Conservation (phyloP, 2,329 filamentous ascomycete genomes). For the Fonsecaea pedrosoi region DNA sequence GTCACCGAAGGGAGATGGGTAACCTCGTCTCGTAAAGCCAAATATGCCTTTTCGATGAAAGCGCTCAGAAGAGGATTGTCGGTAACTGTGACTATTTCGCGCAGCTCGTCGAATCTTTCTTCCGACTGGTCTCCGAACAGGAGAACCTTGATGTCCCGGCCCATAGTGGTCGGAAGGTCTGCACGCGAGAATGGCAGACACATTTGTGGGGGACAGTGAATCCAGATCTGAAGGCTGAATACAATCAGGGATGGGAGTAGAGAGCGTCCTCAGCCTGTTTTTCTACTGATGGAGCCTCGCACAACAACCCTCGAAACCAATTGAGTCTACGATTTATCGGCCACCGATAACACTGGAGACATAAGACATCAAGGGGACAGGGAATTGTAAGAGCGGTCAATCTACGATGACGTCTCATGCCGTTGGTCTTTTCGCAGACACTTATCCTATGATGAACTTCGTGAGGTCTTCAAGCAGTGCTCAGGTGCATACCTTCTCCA, state of each 20-base stretch:
- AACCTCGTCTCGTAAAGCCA: not conserved
- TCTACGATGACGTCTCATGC: constrained; percentile 1
- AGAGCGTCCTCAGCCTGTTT: not conserved
- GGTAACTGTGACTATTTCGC: constrained; percentile 1
- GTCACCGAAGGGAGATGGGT: not conserved
- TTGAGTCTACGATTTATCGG: not conserved
- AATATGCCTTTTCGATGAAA: constrained; percentile 3
- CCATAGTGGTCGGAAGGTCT: constrained; percentile 5
- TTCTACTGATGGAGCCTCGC: not conserved
- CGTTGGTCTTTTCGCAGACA: not conserved
- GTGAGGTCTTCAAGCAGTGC: not conserved
- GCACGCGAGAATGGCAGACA: constrained; percentile 1
- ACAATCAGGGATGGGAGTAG: not conserved
- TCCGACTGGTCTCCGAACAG: constrained; percentile 10
- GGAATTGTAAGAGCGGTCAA: not conserved
- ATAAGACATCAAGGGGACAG: not conserved
- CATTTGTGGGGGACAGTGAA: constrained; percentile 1
- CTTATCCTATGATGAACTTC: not conserved
- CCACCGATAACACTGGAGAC: constrained; percentile 1
- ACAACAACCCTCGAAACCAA: not conserved
- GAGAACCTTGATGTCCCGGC: constrained; percentile 6
- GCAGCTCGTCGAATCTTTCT: constrained; percentile 9
- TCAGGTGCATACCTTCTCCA: not conserved
- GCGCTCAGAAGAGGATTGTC: constrained; percentile 7
- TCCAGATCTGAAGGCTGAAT: not conserved